Evolutionary conservation across 129 eudicot genomes (phyloP).

Genomic region (Mikania micrantha): DNA sequence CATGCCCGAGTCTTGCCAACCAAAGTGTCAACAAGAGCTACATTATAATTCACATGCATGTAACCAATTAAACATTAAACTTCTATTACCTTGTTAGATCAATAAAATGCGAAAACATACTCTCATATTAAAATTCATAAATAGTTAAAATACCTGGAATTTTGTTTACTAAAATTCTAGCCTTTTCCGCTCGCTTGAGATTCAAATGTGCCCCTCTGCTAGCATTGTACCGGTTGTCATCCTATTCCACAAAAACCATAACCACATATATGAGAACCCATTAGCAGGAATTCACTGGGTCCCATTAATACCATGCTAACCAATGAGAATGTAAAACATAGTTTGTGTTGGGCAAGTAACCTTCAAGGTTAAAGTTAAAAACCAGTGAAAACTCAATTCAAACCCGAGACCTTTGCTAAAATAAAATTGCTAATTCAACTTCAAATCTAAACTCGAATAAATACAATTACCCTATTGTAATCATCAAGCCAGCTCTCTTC

Average conservation of each 20-base stretch:
- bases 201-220: constrained; percentile 98
- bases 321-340: too few species aligned
- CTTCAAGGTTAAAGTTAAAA: too few species aligned
- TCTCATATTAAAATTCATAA: background rate
- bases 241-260: constrained; percentile 40
- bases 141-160: constrained; percentile 97
- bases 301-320: background rate
- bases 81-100: background rate
- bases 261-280: background rate
- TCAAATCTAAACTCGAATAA: background rate
- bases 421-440: background rate
- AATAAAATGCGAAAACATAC: background rate
- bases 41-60: constrained; percentile 7
- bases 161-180: constrained; percentile 80
- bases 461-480: constrained; percentile 55
- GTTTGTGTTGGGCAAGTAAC: too few species aligned
- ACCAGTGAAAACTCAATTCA: background rate
- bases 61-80: background rate
- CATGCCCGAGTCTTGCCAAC: constrained; percentile 80
- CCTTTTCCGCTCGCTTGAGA: constrained; percentile 97
- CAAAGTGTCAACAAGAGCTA: constrained; percentile 87
- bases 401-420: background rate
- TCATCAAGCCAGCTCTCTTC: constrained; percentile 91
- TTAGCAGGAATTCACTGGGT: background rate
- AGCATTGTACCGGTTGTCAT: constrained; percentile 88